Conservation (phyloP, 2,329 filamentous ascomycete genomes). For the Botryotinia convoluta region DNA sequence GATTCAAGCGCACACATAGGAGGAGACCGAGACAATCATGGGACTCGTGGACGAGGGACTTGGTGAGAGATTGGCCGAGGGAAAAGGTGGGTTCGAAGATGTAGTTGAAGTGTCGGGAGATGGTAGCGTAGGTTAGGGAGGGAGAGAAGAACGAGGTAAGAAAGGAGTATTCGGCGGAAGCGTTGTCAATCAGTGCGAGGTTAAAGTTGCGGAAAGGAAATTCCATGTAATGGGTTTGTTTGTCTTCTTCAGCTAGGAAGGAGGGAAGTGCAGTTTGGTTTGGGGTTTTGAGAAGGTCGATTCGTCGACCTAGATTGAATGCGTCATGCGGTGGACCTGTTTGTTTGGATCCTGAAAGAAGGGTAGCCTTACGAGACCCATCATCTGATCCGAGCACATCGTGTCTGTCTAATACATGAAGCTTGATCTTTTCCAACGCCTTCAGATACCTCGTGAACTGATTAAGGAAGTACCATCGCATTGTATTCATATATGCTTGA, state of each 20-base stretch:
- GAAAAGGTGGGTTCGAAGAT: conserved; percentile 88
- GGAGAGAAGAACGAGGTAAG: conserved; percentile 86
- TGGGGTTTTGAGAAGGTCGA: conserved; percentile 74
- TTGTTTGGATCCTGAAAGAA: conserved; percentile 53
- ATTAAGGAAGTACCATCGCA: conserved; percentile 96
- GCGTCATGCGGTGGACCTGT: conserved; percentile 71
- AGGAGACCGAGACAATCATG: conserved; percentile 84
- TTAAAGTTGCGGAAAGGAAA: conserved; percentile 93
- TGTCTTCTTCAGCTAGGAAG: conserved; percentile 88
- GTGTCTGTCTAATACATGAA: conserved; percentile 78
- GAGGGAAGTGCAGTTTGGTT: conserved; percentile 78
- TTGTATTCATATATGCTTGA: conserved; percentile 94
- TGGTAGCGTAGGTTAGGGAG: conserved; percentile 68
- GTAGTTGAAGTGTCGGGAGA: conserved; percentile 79
- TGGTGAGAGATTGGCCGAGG: conserved; percentile 76
- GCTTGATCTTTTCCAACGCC: conserved; percentile 77
- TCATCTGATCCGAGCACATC: conserved; percentile 82
- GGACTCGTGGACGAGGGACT: conserved; percentile 69
- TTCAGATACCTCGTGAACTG: conserved; percentile 87
- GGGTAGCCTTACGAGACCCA: conserved; percentile 59
- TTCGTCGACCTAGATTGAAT: conserved; percentile 82
- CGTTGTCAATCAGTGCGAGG: conserved; percentile 88
- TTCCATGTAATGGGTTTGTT: conserved; percentile 81
- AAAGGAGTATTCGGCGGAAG: conserved; percentile 92
- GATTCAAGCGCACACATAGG: conserved; percentile 89